Evolutionary conservation across 139 green algal species (phyloP), one percentile per base, ranked within the genome.

Genomic region (Picochlorum sp.): DNA sequence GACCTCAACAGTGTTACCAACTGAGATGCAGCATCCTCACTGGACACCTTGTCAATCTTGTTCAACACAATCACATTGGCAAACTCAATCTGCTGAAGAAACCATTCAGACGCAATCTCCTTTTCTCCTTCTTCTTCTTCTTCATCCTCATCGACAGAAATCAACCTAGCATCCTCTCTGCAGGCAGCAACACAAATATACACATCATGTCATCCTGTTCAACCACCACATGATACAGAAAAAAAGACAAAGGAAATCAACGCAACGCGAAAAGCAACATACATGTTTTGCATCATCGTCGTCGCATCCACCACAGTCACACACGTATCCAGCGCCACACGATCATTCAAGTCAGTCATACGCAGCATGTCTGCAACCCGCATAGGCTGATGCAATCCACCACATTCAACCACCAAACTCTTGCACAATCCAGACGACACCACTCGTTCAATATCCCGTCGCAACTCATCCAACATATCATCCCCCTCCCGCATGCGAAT

Each of bases 321-420:
- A 30, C 74, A 83, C 10, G 80, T 85, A 67, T 89, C 82, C 65
- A 88, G 63, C 1, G 56, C 71, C 1, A 79, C 75, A 32, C 86
- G 57, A 41, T 82, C 66, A 6, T 54, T 44, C 30, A 89, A 64
- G 15, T 56, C 56, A 6, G 41, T 58, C 10, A 61, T 21, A 38
- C 73, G 65, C 56, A 88, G 84, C 4, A 77, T 85, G 50, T 88
- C 82, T 2, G 82, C 82, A 9, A 88, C 80, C 73, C 87, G 69
- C 41, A 61, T 62, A 4, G 88, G 88, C 58, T 94, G 65, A 24
- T 74, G 79, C 37, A 95, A 82, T 60, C 88, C 88, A 1, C 87
- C 91, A 58, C 69, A 82, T 61, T 96, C 89, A 9, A 95, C 79
- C 6, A 95, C 47, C 18, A 92, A 70, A 65, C 75, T 75, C 51